Evolutionary conservation across 805 yeast species (phyloP).

Genomic region (Teunomyces barrocoloradensis): DNA sequence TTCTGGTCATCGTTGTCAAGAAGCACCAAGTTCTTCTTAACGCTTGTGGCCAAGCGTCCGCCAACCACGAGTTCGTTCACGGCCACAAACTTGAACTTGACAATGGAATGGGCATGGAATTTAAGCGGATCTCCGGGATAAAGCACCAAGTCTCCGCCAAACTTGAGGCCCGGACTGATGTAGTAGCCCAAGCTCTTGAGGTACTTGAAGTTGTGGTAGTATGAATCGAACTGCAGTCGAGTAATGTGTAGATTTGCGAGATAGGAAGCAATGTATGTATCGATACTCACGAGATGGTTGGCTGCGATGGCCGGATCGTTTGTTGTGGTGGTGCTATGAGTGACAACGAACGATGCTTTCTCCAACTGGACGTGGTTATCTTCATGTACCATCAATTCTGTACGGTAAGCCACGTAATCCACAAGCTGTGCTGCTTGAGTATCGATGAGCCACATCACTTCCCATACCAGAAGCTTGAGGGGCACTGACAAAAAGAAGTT

Average conservation of each 20-base stretch:
- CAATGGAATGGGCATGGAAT: conserved; percentile 83
- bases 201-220: conserved; percentile 29
- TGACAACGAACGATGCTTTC: conserved; percentile 4
- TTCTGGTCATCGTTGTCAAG: conserved; percentile 34
- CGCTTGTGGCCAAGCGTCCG: conserved; percentile 92
- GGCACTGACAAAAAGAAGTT: conserved; percentile 86
- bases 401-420: conserved; percentile 29
- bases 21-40: conserved; percentile 78
- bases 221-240: neutral
- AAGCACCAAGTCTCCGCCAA: conserved; percentile 85
- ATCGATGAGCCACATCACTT: conserved; percentile 61
- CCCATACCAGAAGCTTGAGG: conserved; percentile 68
- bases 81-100: conserved; percentile 54
- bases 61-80: conserved; percentile 66
- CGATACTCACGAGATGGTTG: neutral
- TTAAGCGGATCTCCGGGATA: conserved; percentile 95
- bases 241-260: neutral
- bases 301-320: neutral
- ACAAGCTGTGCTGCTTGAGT: conserved; percentile 42
- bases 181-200: conserved; percentile 48
- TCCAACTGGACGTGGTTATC: neutral
- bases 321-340: conserved; percentile 3
- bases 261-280: conserved; percentile 9
- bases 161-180: conserved; percentile 81
- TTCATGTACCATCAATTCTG: neutral